Evolutionary conservation across 345 rosid genomes (phyloP).

Genomic region (Populus euphratica): DNA sequence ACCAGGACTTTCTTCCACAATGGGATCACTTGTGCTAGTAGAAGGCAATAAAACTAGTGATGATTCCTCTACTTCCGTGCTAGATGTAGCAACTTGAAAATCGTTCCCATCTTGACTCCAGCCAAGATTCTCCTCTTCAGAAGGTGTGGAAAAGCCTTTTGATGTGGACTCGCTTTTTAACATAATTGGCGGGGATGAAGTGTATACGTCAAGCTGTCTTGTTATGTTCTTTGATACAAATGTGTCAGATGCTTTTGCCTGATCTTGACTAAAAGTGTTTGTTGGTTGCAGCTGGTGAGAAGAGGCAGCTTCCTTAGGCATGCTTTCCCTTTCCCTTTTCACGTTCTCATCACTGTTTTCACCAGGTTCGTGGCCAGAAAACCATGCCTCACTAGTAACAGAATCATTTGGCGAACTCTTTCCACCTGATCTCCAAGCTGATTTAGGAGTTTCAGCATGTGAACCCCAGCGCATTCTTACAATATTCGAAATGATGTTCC

Average conservation of each 20-base stretch:
- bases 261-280: constrained; percentile 33
- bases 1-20: constrained; percentile 36
- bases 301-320: constrained; percentile 37
- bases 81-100: constrained; percentile 27
- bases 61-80: constrained; percentile 29
- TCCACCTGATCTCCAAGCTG: constrained; percentile 45
- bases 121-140: constrained; percentile 33
- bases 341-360: constrained; percentile 53
- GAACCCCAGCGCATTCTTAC: constrained; percentile 69
- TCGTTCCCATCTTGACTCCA: constrained; percentile 23
- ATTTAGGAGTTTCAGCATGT: constrained; percentile 50
- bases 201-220: constrained; percentile 33
- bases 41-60: constrained; percentile 33
- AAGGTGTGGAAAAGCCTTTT: constrained; percentile 34
- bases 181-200: constrained; percentile 29
- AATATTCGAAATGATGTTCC: constrained; percentile 68
- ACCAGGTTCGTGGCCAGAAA: constrained; percentile 78
- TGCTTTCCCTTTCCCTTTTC: constrained; percentile 36
- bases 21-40: constrained; percentile 32
- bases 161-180: constrained; percentile 42
- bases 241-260: constrained; percentile 32
- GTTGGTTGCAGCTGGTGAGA: constrained; percentile 32
- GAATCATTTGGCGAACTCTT: constrained; percentile 67
- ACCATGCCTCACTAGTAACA: constrained; percentile 61
- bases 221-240: constrained; percentile 26